phyloP scores from a whole-genome alignment of 208 protist species.

The Tritrichomonas foetus region DNA sequence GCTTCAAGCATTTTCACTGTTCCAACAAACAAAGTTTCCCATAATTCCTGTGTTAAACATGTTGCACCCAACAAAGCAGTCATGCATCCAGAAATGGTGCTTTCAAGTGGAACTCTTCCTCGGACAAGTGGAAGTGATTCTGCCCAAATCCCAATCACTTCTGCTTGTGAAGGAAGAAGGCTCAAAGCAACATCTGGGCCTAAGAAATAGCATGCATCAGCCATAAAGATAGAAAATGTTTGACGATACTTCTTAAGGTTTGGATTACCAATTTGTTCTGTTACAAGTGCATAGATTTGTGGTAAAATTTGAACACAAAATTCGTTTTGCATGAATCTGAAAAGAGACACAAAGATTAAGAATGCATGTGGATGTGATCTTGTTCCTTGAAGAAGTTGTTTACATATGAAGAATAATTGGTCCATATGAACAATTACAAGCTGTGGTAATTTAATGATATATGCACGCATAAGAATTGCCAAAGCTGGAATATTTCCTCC shows the following conservation, averaged over 20 bases:
- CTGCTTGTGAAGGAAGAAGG: background rate
- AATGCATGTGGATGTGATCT: background rate
- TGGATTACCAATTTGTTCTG: background rate
- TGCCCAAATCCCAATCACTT: background rate
- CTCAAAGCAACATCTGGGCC: background rate
- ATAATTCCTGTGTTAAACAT: background rate
- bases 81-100: background rate
- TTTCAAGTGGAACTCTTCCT: background rate
- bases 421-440: background rate
- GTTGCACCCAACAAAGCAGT: background rate
- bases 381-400: background rate
- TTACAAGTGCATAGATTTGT: background rate
- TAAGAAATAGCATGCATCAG: background rate
- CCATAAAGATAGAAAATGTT: background rate
- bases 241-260: background rate
- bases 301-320: background rate
- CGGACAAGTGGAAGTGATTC: background rate
- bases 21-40: background rate
- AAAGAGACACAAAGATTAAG: background rate
- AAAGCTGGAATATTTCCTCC: background rate
- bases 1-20: background rate
- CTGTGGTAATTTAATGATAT: background rate
- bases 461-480: background rate
- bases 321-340: background rate
- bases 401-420: background rate